These are phyloP conservation scores for Talaromyces atroroseus DNA, from an alignment of 2,329 filamentous ascomycete genomes.

Conservation along the genomic window DNA sequence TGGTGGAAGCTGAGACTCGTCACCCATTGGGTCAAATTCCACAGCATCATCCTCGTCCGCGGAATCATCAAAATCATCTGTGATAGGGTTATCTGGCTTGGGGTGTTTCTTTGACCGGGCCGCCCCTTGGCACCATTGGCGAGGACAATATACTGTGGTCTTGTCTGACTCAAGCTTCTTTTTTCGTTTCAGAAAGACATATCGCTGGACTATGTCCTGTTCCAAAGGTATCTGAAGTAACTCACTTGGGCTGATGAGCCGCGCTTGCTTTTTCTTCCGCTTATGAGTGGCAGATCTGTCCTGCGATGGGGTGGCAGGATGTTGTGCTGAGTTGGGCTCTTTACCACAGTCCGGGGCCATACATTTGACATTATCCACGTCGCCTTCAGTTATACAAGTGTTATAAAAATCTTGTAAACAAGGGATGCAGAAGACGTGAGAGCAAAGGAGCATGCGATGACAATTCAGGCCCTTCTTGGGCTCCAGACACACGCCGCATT, in stretches of 20 bases:
- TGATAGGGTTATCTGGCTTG: conserved; percentile 63
- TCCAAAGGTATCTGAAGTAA: conserved; percentile 70
- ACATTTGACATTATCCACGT: conserved; percentile 73
- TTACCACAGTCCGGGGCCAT: conserved; percentile 73
- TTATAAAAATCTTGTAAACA: conserved; percentile 90
- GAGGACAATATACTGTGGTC: conserved; percentile 85
- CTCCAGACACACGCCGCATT: conserved; percentile 84
- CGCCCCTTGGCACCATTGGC: conserved; percentile 86
- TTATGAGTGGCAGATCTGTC: conserved; percentile 5
- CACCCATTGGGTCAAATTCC: conserved; percentile 39
- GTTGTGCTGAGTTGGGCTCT: conserved; percentile 38
- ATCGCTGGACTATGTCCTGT: conserved; percentile 71
- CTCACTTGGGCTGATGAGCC: conserved; percentile 73
- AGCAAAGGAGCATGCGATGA: conserved; percentile 75
- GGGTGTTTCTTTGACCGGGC: conserved; percentile 69
- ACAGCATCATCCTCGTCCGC: conserved; percentile 44
- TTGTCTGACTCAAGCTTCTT: conserved; percentile 87
- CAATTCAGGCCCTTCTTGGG: conserved; percentile 82
- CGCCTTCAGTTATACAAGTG: conserved; percentile 77
- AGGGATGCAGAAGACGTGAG: conserved; percentile 83
- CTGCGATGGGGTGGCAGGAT: conserved; percentile 6
- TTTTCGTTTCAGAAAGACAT: conserved; percentile 86
- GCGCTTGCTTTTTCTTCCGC: conserved; percentile 56
- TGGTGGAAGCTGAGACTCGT: conserved; percentile 40
- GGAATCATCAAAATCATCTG: conserved; percentile 44